A percentile compares a stretch with the other conserved stretches of the same genome.
Evolutionary conservation across 2,329 filamentous ascomycete species (phyloP).

Genomic region (Lojkania enalia): DNA sequence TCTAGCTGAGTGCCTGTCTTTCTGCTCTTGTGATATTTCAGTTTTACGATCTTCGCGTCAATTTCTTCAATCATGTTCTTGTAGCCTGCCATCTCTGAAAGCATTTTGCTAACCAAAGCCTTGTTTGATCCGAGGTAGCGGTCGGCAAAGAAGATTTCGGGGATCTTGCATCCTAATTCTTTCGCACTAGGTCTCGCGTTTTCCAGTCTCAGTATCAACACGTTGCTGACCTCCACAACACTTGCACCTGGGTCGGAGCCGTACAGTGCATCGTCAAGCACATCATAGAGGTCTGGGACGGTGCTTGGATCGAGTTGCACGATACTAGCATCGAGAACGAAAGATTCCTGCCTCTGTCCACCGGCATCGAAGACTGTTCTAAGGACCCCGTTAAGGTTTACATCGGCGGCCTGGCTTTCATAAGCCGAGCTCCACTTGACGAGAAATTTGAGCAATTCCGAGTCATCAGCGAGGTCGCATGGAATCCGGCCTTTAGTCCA

Average conservation of each 20-base stretch:
- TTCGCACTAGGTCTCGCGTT: conserved; percentile 41
- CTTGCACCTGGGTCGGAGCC: conserved; percentile 29
- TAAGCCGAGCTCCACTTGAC: conserved; percentile 55
- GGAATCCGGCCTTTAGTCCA: conserved; percentile 31
- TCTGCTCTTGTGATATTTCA: conserved; percentile 39
- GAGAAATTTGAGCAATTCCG: conserved; percentile 51
- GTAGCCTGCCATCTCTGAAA: conserved; percentile 43
- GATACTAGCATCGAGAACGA: conserved; percentile 33
- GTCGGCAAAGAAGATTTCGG: conserved; percentile 60
- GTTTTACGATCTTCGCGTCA: conserved; percentile 37
- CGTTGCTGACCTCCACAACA: conserved; percentile 49
- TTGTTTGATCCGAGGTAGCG: conserved; percentile 60
- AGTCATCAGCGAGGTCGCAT: conserved; percentile 39
- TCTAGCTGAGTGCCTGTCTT: conserved; percentile 35
- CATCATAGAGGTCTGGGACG: conserved; percentile 55
- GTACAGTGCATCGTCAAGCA: conserved; percentile 56
- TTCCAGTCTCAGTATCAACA: conserved; percentile 55
- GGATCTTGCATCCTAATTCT: conserved; percentile 54
- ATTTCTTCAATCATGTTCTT: conserved; percentile 37
- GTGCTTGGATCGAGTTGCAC: conserved; percentile 22
- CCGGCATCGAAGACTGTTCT: conserved; percentile 47
- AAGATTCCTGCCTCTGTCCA: conserved; percentile 27
- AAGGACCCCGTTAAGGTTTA: conserved; percentile 48
- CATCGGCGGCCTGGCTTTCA: conserved; percentile 46
- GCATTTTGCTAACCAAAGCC: conserved; percentile 52